phyloP scores from a whole-genome alignment of 495 filamentous ascomycete species.

The Penicillium riverlandense region DNA sequence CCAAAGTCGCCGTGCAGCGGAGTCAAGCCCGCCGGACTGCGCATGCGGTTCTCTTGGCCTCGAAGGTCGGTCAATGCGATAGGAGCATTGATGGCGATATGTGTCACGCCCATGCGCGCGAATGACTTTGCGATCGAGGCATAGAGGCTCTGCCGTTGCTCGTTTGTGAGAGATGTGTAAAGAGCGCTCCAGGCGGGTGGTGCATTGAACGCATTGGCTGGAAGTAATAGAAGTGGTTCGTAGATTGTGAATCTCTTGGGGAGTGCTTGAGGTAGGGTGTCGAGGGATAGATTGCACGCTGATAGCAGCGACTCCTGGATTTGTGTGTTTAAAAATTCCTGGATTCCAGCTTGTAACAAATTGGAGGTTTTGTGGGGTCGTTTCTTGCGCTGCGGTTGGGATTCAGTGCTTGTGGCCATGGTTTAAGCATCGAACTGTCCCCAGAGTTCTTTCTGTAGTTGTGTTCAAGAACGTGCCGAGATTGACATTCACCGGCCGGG shows the following conservation, averaged over 20 bases:
- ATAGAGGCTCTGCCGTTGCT: conserved; percentile 39
- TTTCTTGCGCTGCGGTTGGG: conserved; percentile 1
- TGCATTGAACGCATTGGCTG: conserved; percentile 48
- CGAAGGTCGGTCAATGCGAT: conserved; percentile 37
- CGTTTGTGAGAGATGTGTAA: conserved; percentile 17
- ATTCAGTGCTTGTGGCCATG: neutral
- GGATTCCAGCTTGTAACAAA: conserved; percentile 26
- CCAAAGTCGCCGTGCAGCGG: conserved; percentile 66
- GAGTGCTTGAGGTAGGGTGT: conserved; percentile 23
- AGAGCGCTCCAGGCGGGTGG: conserved; percentile 38
- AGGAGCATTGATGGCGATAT: conserved; percentile 67
- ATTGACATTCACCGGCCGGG: no score
- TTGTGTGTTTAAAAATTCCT: conserved; percentile 18
- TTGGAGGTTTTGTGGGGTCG: conserved; percentile 10
- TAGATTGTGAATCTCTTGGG: conserved; percentile 66
- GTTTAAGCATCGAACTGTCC: neutral
- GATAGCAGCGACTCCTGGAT: conserved; percentile 7
- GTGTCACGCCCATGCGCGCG: conserved; percentile 43
- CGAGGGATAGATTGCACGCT: conserved; percentile 6
- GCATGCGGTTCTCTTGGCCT: conserved; percentile 52
- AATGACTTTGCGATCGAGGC: conserved; percentile 38
- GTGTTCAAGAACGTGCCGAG: no score
- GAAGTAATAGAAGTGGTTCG: conserved; percentile 61
- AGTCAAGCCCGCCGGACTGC: conserved; percentile 55
- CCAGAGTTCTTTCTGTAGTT: neutral